Percentiles rank a stretch among this genome's conserved stretches.
These are phyloP conservation scores for Camellia lanceoleosa DNA, from an alignment of 148 eudicot species.

Conservation along the genomic window DNA sequence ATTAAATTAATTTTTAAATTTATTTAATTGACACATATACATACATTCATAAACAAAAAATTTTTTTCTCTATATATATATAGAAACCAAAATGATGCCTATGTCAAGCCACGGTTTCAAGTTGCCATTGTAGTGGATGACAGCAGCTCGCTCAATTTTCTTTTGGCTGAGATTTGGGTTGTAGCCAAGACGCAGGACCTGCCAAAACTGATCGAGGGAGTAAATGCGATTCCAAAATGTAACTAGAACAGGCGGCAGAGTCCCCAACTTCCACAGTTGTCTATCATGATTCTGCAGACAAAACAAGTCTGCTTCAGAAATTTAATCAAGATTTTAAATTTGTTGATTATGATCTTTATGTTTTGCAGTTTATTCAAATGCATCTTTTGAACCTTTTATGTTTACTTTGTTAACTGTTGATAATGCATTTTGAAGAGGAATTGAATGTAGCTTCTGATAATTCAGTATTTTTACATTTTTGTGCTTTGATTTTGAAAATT, in stretches of 20 bases:
- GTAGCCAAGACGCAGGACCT: constrained; percentile 80
- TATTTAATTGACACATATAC: no score
- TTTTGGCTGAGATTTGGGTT: constrained; percentile 62
- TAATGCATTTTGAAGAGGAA: no score
- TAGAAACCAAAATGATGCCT: constrained; percentile 26
- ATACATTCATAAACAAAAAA: no score
- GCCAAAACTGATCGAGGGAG: constrained; percentile 71
- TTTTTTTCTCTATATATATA: no score
- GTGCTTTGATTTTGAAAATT: no score
- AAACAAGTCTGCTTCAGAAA: constrained; percentile 6
- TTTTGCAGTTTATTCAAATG: no score
- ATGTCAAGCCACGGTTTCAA: constrained; percentile 96
- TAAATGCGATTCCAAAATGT: constrained; percentile 63
- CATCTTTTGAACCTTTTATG: no score
- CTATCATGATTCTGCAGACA: constrained; percentile 69
- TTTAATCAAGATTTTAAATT: neutral
- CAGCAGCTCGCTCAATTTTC: constrained; percentile 70
- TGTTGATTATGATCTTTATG: no score
- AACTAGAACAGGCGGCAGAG: constrained; percentile 81
- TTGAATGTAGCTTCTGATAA: no score
- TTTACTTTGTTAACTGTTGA: no score
- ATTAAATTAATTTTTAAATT: no score
- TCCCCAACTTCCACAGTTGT: constrained; percentile 85
- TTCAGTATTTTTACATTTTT: no score
- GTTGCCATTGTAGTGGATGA: constrained; percentile 83